These are phyloP conservation scores for Lipomyces yarrowii DNA, from an alignment of 1,139 yeast species.

Conservation along the genomic window DNA sequence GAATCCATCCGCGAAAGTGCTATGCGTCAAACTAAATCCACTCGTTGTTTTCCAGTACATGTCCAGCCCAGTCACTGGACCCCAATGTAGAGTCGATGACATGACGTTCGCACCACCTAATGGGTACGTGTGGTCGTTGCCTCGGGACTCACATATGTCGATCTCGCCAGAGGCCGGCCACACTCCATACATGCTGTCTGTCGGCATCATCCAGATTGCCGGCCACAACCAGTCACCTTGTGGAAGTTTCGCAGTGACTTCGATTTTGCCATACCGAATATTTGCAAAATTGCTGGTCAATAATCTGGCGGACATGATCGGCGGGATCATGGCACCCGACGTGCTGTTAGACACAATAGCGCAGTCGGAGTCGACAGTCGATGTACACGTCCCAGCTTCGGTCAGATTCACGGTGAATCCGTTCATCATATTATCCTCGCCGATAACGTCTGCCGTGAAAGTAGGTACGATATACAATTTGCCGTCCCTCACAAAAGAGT, in stretches of 20 bases:
- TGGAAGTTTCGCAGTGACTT: slow-evolving; percentile 31
- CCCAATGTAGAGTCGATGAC: slow-evolving; percentile 33
- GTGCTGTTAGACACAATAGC: slow-evolving; percentile 26
- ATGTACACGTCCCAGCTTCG: slow-evolving; percentile 26
- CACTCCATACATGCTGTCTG: slow-evolving; percentile 24
- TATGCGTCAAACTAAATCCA: slow-evolving; percentile 19
- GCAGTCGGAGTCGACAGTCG: slow-evolving; percentile 18
- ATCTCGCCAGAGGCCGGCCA: slow-evolving; percentile 35
- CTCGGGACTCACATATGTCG: slow-evolving; percentile 31
- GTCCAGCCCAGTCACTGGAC: slow-evolving; percentile 23
- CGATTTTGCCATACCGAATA: slow-evolving; percentile 30
- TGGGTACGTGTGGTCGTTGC: slow-evolving; percentile 29
- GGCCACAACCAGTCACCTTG: slow-evolving; percentile 35
- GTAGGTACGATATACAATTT: slow-evolving; percentile 31
- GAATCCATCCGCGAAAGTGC: slow-evolving; percentile 21
- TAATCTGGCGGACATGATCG: slow-evolving; percentile 31
- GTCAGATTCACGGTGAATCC: slow-evolving; percentile 32
- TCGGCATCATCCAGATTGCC: slow-evolving; percentile 34
- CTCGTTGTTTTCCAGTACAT: slow-evolving; percentile 22
- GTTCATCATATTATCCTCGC: slow-evolving; percentile 21
- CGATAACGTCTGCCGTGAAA: slow-evolving; percentile 25
- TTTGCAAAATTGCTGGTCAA: slow-evolving; percentile 23
- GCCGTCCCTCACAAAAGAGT: slow-evolving; percentile 28
- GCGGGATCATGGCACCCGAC: slow-evolving; percentile 26
- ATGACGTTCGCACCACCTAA: slow-evolving; percentile 29